These are phyloP conservation scores for Barnettozyma salicaria DNA, from an alignment of 805 yeast genomes.

Conservation along the genomic window DNA sequence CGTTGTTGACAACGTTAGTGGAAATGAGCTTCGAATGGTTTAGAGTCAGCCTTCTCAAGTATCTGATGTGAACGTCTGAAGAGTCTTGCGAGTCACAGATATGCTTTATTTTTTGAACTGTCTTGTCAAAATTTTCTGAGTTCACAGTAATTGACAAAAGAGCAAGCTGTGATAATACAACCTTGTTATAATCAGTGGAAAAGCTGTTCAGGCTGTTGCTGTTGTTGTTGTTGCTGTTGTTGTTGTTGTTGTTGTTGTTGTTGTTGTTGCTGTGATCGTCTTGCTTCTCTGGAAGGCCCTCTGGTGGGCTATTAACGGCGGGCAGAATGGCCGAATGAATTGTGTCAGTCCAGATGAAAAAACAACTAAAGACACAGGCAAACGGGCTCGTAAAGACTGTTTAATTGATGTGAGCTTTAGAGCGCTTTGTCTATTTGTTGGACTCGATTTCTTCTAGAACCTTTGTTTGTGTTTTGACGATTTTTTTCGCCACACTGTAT, in stretches of 20 bases:
- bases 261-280: neutral
- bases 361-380: slow-evolving; percentile 1
- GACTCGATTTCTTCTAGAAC: no score
- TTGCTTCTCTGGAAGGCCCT: slow-evolving; percentile 7
- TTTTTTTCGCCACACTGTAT: slow-evolving; percentile 3
- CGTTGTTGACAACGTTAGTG: slow-evolving; percentile 19
- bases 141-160: slow-evolving; percentile 42
- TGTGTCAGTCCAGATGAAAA: slow-evolving; percentile 2
- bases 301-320: slow-evolving; percentile 10
- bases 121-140: slow-evolving; percentile 34
- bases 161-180: slow-evolving; percentile 47
- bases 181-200: slow-evolving; percentile 23
- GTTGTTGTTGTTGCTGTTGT: slow-evolving; percentile 3
- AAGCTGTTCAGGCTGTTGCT: slow-evolving; percentile 4
- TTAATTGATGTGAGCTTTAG: slow-evolving; percentile 4
- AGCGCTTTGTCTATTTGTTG: neutral
- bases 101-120: slow-evolving; percentile 40
- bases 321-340: slow-evolving; percentile 8
- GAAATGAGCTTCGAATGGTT: slow-evolving; percentile 26
- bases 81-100: slow-evolving; percentile 33
- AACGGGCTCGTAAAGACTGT: neutral
- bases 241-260: neutral
- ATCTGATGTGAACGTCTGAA: slow-evolving; percentile 30
- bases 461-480: neutral
- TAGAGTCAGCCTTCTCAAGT: slow-evolving; percentile 28